phyloP scores from a whole-genome alignment of 768 basidiomycete genomes.

The Paxillus rubicundulus region DNA sequence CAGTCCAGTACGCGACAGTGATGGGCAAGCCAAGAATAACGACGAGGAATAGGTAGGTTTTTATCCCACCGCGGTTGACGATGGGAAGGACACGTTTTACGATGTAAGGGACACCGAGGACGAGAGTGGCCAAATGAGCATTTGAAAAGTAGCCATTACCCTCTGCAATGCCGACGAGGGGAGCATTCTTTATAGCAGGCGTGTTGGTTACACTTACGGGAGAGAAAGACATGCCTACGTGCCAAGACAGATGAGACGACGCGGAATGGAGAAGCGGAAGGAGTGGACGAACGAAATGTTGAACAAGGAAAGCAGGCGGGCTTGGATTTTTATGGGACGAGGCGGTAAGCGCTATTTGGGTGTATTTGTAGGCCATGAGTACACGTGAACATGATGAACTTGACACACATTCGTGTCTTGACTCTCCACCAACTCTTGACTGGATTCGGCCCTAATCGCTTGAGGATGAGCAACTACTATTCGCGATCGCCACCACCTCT shows the following conservation, averaged over 20 bases:
- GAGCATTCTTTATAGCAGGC: conserved; percentile 83
- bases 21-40: conserved; percentile 72
- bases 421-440: no score
- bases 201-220: conserved; percentile 62
- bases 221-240: conserved; percentile 39
- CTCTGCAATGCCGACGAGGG: conserved; percentile 76
- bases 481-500: conserved; percentile 72
- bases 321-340: conserved; percentile 17
- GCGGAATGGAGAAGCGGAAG: conserved; percentile 1
- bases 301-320: not conserved
- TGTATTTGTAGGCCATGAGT: conserved; percentile 16
- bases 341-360: conserved; percentile 15
- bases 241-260: conserved; percentile 2
- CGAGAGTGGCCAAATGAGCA: conserved; percentile 67
- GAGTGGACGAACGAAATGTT: conserved; percentile 19
- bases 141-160: conserved; percentile 87
- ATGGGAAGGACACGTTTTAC: conserved; percentile 81
- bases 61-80: conserved; percentile 80
- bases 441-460: not conserved
- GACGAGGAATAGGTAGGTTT: conserved; percentile 80
- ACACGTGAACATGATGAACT: no score
- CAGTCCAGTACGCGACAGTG: conserved; percentile 84
- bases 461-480: conserved; percentile 33
- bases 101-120: conserved; percentile 81
- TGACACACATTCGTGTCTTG: no score